phyloP scores from a whole-genome alignment of 768 basidiomycete genomes.

The Nidularia sp. region DNA sequence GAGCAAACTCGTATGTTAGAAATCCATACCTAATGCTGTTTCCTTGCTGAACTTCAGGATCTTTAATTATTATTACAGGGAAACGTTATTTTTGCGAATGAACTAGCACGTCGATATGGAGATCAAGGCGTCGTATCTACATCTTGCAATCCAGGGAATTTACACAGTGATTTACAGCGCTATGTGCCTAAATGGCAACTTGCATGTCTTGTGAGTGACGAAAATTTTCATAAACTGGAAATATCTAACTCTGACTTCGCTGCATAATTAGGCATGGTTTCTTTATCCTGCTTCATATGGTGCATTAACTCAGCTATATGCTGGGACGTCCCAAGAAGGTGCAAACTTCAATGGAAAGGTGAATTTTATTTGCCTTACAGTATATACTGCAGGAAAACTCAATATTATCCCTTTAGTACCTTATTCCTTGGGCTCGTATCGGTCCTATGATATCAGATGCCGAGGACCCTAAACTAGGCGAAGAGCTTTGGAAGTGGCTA shows the following conservation, averaged over 20 bases:
- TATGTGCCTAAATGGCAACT: background rate
- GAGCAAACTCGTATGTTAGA: slow-evolving; percentile 24
- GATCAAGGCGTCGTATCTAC: slow-evolving; percentile 37
- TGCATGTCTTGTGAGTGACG: slow-evolving; percentile 6
- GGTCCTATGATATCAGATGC: slow-evolving; percentile 9
- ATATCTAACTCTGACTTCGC: slow-evolving; percentile 2
- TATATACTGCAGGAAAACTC: too few relatives aligned
- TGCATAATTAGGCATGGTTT: background rate
- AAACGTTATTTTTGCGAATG: slow-evolving; percentile 31
- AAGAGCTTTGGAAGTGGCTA: slow-evolving; percentile 22
- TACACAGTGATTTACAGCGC: slow-evolving; percentile 22
- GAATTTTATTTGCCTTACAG: too few relatives aligned
- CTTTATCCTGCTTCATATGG: slow-evolving; percentile 21
- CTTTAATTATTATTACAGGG: slow-evolving; percentile 13
- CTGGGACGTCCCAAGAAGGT: slow-evolving; percentile 29
- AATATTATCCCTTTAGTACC: slow-evolving; percentile 12
- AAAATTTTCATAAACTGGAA: background rate
- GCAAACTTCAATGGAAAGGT: slow-evolving; percentile 18
- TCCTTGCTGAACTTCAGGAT: too few relatives aligned
- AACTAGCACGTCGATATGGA: slow-evolving; percentile 13
- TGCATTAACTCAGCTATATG: slow-evolving; percentile 37
- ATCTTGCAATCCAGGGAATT: slow-evolving; percentile 39
- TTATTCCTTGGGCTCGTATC: slow-evolving; percentile 26
- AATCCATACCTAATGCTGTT: too few relatives aligned
- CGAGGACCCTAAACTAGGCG: slow-evolving; percentile 16